Evolutionary conservation across 1,284 basidiomycete genomes (phyloP).

Genomic region (Cryptococcus hybrid): DNA sequence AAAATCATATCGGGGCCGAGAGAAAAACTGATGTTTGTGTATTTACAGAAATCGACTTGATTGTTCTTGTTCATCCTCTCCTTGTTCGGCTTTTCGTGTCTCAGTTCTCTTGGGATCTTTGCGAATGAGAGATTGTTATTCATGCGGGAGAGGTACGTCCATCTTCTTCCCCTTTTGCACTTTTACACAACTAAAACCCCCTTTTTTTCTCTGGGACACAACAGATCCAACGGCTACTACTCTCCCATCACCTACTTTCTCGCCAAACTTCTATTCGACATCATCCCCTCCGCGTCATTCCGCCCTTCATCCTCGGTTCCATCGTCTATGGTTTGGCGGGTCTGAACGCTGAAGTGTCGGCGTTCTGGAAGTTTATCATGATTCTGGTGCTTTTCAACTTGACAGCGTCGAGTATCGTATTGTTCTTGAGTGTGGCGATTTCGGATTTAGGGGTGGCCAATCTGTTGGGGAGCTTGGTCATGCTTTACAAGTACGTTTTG

Average conservation of each 20-base stretch:
- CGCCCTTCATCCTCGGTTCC: conserved; percentile 88
- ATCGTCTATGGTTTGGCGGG: conserved; percentile 94
- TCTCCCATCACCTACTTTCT: conserved; percentile 93
- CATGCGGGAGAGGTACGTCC: conserved; percentile 82
- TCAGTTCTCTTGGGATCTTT: conserved; percentile 88
- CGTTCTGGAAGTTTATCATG: conserved; percentile 92
- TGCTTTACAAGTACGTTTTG: conserved; percentile 89
- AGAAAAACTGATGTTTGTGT: too few species aligned
- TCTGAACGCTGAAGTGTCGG: conserved; percentile 79
- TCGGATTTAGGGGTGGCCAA: conserved; percentile 83
- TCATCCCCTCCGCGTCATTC: conserved; percentile 87
- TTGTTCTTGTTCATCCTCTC: conserved; percentile 96
- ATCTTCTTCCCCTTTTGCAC: neutral
- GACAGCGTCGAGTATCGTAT: conserved; percentile 84
- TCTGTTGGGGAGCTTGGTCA: conserved; percentile 87
- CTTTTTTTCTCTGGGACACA: neutral
- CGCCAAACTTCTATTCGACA: conserved; percentile 94
- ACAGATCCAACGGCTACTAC: conserved; percentile 93
- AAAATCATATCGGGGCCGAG: neutral
- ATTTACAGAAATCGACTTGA: conserved; percentile 53
- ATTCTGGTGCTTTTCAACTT: conserved; percentile 93
- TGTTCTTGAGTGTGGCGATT: conserved; percentile 86
- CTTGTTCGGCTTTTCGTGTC: conserved; percentile 91
- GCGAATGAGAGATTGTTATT: conserved; percentile 92
- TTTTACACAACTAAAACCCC: neutral